Evolutionary conservation across 768 basidiomycete genomes (phyloP), one percentile per base, ranked within the genome.

Genomic region (Hemileccinum rubropunctum): DNA sequence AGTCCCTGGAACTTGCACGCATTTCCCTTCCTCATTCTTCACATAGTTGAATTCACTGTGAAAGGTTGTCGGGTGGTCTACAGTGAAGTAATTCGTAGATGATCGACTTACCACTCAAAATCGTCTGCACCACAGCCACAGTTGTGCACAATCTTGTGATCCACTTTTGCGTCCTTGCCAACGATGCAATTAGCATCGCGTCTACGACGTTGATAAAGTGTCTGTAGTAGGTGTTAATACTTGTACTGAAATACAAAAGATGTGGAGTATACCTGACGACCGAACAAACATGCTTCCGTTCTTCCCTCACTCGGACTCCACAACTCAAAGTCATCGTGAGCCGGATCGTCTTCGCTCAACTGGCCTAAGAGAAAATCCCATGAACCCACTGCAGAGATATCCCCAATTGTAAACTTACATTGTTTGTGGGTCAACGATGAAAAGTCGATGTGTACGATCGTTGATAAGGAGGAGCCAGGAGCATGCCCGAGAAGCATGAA

Each of bases 301-400:
- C 97, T 82, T 40, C 84, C 84, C 62, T 95, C 88, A 50, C 89
- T 91, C 0, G 95, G 97, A 63, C 88, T 93, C 97, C 97, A 98
- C 2, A 97, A 71, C 65, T 98, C 95, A 63, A 98, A 98, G 71
- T 99, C 97, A 62, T 98, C 95, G 34, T 85, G 72, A 15, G 76
- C 78, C 7, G 94, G 86, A 60, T 97, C 72, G 1, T 92, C 78
- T 5, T 78, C 44, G 51, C 77, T 80, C 40, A 95, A 70, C 1
- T 75, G 70, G 67, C 95, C 94, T 95, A 53, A 1, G 32, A 48
- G 32, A 20, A 46, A 10, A 37, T 33, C 14, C 26, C 15, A 21
- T 50, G 10, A 52, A 61, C 39, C 18, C 17, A 23, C 35, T 18
- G 21, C n/a, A 18, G 17, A n/a, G 35, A 17, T 15, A 47, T 17